Conservation (phyloP, 2,329 filamentous ascomycete species). For the Endoconidiophora polonica region DNA sequence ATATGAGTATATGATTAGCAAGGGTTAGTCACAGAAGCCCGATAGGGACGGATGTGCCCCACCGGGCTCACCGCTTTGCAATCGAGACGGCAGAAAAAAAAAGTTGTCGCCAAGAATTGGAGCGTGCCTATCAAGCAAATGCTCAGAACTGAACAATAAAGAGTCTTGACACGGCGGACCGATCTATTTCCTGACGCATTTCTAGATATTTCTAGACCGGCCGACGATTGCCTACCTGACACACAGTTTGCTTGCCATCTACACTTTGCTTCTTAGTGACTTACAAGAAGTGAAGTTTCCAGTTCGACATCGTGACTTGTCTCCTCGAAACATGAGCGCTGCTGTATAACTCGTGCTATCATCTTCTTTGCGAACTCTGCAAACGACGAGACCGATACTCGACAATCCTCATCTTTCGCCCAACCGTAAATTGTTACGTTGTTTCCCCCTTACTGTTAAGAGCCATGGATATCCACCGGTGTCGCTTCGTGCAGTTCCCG, state of each 20-base stretch:
- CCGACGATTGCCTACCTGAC: not conserved
- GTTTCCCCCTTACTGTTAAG: slow-evolving; percentile 9
- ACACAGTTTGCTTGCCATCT: not conserved
- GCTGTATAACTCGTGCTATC: not conserved
- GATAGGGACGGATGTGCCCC: slow-evolving; percentile 1
- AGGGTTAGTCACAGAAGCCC: not conserved
- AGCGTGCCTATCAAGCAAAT: not conserved
- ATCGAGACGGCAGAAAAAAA: slow-evolving; percentile 12
- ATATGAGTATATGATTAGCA: no score
- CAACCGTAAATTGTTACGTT: not conserved
- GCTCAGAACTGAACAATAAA: not conserved
- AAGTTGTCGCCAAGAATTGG: slow-evolving; percentile 9
- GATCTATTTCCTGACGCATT: not conserved
- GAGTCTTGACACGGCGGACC: not conserved
- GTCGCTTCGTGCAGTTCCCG: slow-evolving; percentile 86
- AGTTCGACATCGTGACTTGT: not conserved
- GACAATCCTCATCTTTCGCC: not conserved
- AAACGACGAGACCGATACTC: not conserved
- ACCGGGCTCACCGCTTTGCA: slow-evolving; percentile 8
- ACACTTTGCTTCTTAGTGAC: not conserved
- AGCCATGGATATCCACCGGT: slow-evolving; percentile 87
- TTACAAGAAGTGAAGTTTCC: no score
- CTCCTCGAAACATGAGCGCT: slow-evolving; percentile 1
- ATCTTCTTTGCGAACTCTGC: not conserved
- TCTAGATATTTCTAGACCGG: not conserved